A percentile compares a stretch with the other conserved stretches of the same genome.
Conservation (phyloP, 805 yeast species). For the Saturnispora quitensis region DNA sequence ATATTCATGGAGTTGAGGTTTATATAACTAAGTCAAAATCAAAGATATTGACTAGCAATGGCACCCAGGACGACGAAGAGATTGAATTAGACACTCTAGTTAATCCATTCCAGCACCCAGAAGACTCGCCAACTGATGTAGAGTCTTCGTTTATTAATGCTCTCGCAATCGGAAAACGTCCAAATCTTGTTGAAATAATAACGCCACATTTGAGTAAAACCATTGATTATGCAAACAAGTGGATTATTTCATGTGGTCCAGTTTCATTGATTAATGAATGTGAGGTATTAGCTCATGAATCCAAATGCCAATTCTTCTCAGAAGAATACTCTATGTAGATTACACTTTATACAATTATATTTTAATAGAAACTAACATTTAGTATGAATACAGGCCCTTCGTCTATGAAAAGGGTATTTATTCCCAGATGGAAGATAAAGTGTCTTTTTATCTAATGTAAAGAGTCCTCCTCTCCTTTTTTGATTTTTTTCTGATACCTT, state of each 20-base stretch:
- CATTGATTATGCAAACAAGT: conserved; percentile 31
- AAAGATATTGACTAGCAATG: background rate
- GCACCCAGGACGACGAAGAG: conserved; percentile 13
- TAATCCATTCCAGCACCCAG: conserved; percentile 7
- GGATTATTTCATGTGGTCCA: conserved; percentile 58
- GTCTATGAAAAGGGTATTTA: too few species aligned
- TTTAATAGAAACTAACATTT: too few species aligned
- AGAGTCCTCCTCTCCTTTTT: background rate
- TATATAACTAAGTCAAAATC: conserved; percentile 27
- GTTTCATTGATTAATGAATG: conserved; percentile 34
- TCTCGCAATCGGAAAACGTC: conserved; percentile 31
- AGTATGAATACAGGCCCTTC: too few species aligned
- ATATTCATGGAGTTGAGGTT: conserved; percentile 29
- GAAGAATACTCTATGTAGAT: conserved; percentile 35
- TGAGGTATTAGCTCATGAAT: conserved; percentile 28
- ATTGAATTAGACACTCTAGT: conserved; percentile 21
- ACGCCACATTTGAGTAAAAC: conserved; percentile 22
- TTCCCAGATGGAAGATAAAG: background rate
- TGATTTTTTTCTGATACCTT: background rate
- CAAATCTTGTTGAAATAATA: conserved; percentile 31
- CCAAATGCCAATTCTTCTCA: conserved; percentile 31
- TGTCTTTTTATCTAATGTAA: too few species aligned
- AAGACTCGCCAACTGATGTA: conserved; percentile 3
- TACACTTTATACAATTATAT: background rate
- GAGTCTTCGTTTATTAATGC: conserved; percentile 12